Evolutionary conservation across 306 rosid species (phyloP).

Genomic region (Vigna angularis): DNA sequence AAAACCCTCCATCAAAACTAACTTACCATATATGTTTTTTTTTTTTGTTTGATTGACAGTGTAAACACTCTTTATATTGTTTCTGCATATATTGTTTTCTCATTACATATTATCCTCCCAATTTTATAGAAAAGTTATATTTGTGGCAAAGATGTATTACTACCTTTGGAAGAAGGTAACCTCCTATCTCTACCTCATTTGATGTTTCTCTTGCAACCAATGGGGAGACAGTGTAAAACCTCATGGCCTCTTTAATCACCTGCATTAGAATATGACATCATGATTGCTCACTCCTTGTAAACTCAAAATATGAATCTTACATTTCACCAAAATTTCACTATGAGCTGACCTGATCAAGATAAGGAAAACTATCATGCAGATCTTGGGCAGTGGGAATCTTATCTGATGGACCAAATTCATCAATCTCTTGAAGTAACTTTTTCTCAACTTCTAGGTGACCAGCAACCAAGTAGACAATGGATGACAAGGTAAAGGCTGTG

Average conservation of each 20-base stretch:
- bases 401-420: conserved; percentile 63
- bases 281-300: not conserved
- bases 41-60: not conserved
- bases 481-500: conserved; percentile 77
- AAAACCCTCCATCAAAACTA: not conserved
- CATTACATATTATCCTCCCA: not conserved
- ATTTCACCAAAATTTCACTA: not conserved
- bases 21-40: too few relatives aligned
- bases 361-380: conserved; percentile 75
- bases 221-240: conserved; percentile 85
- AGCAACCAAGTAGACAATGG: conserved; percentile 82
- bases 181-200: conserved; percentile 82
- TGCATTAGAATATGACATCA: conserved; percentile 40
- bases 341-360: conserved; percentile 74
- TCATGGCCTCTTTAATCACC: conserved; percentile 95
- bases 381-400: conserved; percentile 63
- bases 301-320: not conserved
- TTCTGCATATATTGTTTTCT: not conserved
- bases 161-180: conserved; percentile 97
- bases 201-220: conserved; percentile 93
- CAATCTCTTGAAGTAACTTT: conserved; percentile 77
- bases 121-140: not conserved
- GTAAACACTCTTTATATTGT: not conserved
- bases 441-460: conserved; percentile 82
- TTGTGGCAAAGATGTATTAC: conserved; percentile 41